phyloP scores from a whole-genome alignment of 2,329 filamentous ascomycete genomes.

The Paracamarosporium sp. region DNA sequence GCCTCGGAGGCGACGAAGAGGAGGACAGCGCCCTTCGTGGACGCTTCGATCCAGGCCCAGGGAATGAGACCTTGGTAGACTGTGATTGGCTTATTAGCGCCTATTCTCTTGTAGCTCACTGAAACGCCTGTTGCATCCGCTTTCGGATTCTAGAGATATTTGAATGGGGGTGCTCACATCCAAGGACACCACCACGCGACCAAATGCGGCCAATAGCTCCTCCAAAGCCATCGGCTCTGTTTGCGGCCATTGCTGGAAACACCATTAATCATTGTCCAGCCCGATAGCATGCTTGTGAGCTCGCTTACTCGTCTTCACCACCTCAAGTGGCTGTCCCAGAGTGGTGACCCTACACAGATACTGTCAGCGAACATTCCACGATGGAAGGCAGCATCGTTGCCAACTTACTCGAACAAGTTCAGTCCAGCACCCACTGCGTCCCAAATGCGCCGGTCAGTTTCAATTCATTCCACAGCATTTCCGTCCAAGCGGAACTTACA shows the following conservation, averaged over 20 bases:
- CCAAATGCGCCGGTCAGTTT: conserved; percentile 34
- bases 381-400: background rate
- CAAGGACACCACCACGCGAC: conserved; percentile 89
- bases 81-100: conserved; percentile 50
- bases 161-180: conserved; percentile 72
- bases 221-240: conserved; percentile 86
- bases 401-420: conserved; percentile 86
- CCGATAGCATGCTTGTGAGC: background rate
- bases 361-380: conserved; percentile 16
- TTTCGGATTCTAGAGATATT: background rate
- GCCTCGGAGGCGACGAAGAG: conserved; percentile 99
- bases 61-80: conserved; percentile 99
- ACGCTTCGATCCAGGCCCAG: conserved; percentile 96
- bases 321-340: conserved; percentile 75
- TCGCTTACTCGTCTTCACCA: conserved; percentile 82
- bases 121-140: background rate
- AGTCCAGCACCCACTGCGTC: conserved; percentile 78
- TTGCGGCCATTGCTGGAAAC: conserved; percentile 80
- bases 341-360: conserved; percentile 64
- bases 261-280: background rate
- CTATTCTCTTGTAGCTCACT: background rate
- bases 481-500: conserved; percentile 54
- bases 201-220: conserved; percentile 86
- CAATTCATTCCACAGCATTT: background rate
- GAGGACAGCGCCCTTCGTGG: conserved; percentile 97